Percentiles rank a stretch among this genome's conserved stretches.
These are phyloP conservation scores for Stephania japonica DNA, from an alignment of 164 flowering plant species.

Conservation along the genomic window DNA sequence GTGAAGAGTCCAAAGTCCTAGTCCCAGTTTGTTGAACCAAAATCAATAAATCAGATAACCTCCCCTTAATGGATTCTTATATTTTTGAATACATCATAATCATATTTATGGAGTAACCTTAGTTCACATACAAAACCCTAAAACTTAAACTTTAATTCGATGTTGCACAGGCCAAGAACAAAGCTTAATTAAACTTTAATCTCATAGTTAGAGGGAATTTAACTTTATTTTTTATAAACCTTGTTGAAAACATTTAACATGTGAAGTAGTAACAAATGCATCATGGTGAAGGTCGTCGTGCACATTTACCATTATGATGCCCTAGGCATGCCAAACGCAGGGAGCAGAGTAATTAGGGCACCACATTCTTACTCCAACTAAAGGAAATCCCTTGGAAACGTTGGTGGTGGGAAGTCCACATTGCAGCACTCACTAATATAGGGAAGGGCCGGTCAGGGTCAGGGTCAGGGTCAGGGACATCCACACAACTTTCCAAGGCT, in stretches of 20 bases:
- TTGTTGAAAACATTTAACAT: neutral
- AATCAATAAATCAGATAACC: too few species aligned
- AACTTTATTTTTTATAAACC: neutral
- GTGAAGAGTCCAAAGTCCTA: too few species aligned
- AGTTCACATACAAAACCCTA: too few species aligned
- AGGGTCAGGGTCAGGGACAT: neutral
- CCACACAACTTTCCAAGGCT: neutral
- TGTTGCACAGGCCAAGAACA: too few species aligned
- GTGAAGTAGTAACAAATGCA: neutral
- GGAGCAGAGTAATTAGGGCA: neutral
- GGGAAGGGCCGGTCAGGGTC: neutral
- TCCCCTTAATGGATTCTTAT: too few species aligned
- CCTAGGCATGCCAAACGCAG: neutral
- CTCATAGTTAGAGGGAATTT: too few species aligned
- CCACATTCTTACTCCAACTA: neutral
- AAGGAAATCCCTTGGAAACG: neutral
- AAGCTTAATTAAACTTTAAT: too few species aligned
- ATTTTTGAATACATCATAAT: too few species aligned
- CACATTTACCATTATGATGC: slow-evolving; percentile 1
- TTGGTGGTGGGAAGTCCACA: neutral
- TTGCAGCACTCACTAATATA: neutral
- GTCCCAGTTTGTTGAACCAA: too few species aligned
- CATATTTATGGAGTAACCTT: too few species aligned
- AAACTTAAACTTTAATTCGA: too few species aligned
- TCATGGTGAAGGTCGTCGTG: neutral